Evolutionary conservation across 768 basidiomycete species (phyloP), one percentile per base, ranked within the genome.

Genomic region (Hemileccinum impolitum): DNA sequence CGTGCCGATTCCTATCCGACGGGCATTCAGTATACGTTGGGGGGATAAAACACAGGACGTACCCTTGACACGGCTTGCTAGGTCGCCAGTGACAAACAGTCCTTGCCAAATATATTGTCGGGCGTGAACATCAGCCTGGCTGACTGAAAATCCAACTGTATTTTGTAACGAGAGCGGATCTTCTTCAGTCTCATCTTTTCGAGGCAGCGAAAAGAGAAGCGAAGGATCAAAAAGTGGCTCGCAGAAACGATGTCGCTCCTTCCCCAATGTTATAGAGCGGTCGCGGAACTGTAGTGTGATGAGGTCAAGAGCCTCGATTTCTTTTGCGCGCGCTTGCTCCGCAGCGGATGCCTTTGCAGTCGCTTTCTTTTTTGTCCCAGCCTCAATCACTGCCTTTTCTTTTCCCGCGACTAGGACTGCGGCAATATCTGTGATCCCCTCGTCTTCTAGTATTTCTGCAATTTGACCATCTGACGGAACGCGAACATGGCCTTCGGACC

Each of bases 381-480:
- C 82, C 66, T 93, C 90, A 52, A 94, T 93, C 30, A 94, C 81
- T 0, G 90, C 88, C 56, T 85, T 83, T 68, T 94, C 93, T 61
- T 87, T 89, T n/a, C 93, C 93, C 8, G 90, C 89, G 28, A 92
- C 88, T 38, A 95, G 75, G 39, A 90, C 83, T 8, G 94, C 90
- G 6, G 93, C 93, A 50, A 94, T 91, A 63, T 95, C 90, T 15
- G 88, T 90, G 21, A 91, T 73, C 4, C 90, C 93, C 53, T 93
- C 92, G 48, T 92, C 90, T 52, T 90, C 90, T 14, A 72, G 72
- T 31, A 70, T 44, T 53, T 72, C 71, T 7, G 77, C 79, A 3
- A 81, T 83, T 64, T 88, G 87, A 32, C 87, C 87, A 45, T 82
- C 81, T 17, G 86, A 83, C 6, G 87, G 84, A 8, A 89, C 81